These are phyloP conservation scores for Raddia distichophylla DNA, from an alignment of 176 grass and related monocot genomes.

Conservation along the genomic window DNA sequence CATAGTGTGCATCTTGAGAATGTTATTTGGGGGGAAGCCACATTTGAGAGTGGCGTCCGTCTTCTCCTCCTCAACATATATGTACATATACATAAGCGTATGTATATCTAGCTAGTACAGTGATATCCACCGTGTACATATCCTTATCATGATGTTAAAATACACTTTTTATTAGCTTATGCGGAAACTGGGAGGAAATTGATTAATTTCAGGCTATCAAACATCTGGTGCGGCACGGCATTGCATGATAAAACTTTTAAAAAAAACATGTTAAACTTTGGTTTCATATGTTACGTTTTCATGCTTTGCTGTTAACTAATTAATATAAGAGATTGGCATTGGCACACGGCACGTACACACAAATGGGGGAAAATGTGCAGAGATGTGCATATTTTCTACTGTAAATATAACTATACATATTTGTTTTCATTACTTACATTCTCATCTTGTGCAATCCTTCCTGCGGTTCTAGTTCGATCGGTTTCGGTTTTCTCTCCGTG, in stretches of 20 bases:
- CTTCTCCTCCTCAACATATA: no score
- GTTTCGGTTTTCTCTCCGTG: constrained; percentile 44
- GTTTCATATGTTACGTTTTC: background rate
- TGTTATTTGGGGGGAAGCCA: no score
- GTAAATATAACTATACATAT: no score
- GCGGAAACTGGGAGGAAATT: constrained; percentile 23
- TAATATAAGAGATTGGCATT: background rate
- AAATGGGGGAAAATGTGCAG: background rate
- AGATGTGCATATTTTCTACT: background rate
- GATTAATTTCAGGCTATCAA: background rate
- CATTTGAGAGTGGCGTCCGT: no score
- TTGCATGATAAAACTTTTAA: constrained; percentile 4
- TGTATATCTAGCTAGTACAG: background rate
- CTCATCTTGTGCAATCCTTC: constrained; percentile 31
- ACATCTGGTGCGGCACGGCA: no score
- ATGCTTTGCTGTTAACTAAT: constrained; percentile 9
- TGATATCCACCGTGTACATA: background rate
- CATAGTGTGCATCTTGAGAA: no score
- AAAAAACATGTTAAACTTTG: background rate
- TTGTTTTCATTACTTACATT: background rate
- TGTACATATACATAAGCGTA: no score
- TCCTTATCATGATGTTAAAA: background rate
- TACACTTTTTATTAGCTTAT: constrained; percentile 2
- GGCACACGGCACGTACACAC: background rate
- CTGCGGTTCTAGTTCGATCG: constrained; percentile 19